These are phyloP conservation scores for Colletotrichum sp. DNA, from an alignment of 2,329 filamentous ascomycete species.

Conservation along the genomic window DNA sequence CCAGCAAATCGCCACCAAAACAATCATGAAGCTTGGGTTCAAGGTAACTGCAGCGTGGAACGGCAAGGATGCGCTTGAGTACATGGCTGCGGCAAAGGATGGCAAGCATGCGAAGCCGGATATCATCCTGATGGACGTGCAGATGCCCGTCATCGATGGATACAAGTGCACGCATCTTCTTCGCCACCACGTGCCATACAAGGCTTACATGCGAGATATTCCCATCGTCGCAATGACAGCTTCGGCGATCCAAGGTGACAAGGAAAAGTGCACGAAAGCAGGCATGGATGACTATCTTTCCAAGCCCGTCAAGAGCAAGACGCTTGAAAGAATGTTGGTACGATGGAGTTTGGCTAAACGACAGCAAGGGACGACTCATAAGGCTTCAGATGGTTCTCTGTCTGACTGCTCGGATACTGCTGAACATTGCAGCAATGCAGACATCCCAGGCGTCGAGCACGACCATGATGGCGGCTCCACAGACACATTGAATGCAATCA, in stretches of 20 bases:
- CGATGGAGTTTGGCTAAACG: conserved; percentile 62
- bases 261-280: conserved; percentile 73
- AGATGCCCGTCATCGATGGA: conserved; percentile 79
- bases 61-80: conserved; percentile 79
- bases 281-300: conserved; percentile 80
- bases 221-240: conserved; percentile 86
- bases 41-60: conserved; percentile 76
- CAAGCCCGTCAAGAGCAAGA: conserved; percentile 74
- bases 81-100: conserved; percentile 61
- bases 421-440: conserved; percentile 46
- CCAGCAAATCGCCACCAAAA: conserved; percentile 78
- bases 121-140: conserved; percentile 80
- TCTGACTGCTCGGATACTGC: conserved; percentile 53
- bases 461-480: not conserved
- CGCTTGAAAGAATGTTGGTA: conserved; percentile 73
- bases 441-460: conserved; percentile 38
- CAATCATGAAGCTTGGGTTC: conserved; percentile 76
- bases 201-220: conserved; percentile 61
- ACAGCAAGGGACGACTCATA: conserved; percentile 15
- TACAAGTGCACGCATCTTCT: conserved; percentile 79
- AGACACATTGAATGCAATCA: not conserved
- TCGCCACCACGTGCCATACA: conserved; percentile 71
- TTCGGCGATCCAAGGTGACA: conserved; percentile 77
- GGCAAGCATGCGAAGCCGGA: conserved; percentile 65
- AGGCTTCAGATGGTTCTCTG: conserved; percentile 22